A percentile compares a stretch with the other conserved stretches of the same genome.
phyloP scores from a whole-genome alignment of 139 green algal species.

The Volvox reticuliferus region DNA sequence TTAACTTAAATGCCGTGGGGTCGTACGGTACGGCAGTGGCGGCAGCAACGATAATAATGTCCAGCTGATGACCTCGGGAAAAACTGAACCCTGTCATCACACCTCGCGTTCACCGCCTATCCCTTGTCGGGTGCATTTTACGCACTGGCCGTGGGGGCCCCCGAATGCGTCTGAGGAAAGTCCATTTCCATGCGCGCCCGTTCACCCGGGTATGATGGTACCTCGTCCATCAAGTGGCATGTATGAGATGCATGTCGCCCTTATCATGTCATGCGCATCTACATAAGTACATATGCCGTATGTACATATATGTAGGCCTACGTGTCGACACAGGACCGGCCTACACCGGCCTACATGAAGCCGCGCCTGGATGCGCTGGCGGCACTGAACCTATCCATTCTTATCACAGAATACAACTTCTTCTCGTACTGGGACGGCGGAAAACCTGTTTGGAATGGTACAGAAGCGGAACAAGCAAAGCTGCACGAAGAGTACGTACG shows the following conservation, averaged over 20 bases:
- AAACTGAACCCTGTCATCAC: neutral
- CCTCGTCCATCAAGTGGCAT: neutral
- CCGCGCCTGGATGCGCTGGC: constrained; percentile 2
- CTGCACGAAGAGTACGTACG: constrained; percentile 9
- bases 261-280: neutral
- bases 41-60: neutral
- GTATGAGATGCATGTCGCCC: neutral
- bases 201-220: neutral
- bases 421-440: neutral
- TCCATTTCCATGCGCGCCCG: neutral
- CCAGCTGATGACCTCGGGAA: neutral
- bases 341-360: constrained; percentile 17
- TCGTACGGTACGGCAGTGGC: neutral
- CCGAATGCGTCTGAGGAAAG: too few species aligned
- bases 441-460: neutral
- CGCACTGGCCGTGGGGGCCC: too few species aligned
- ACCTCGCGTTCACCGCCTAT: too few species aligned
- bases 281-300: neutral
- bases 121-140: too few species aligned
- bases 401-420: constrained; percentile 31
- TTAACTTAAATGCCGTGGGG: neutral
- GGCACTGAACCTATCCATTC: neutral
- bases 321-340: neutral
- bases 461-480: neutral
- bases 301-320: neutral